Evolutionary conservation across 106 monocot genomes (phyloP), one percentile per base, ranked within the genome.

Genomic region (Apostasia shenzhenica): DNA sequence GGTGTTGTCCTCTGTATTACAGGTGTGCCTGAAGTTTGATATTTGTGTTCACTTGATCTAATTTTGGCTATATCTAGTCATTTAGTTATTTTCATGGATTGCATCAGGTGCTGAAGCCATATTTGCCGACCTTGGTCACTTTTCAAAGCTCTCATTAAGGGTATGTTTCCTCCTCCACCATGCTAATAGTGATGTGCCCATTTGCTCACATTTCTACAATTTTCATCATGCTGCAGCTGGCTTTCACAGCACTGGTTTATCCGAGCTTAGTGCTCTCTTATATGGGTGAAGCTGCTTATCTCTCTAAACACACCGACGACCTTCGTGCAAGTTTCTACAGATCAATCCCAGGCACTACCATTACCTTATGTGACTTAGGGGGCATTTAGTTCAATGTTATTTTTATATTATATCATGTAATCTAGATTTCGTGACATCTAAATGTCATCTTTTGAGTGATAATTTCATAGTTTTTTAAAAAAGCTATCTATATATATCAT

Each of bases 91-190:
- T 41, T 71, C 39, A 37, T 52, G 26, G 2, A 14, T 73, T 73
- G n/a, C 38, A 38, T 57, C 74, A 92, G 93, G 93, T 66, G 79
- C 84, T 56, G 93, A 93, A 70, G 93, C 89, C 8, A 89, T 93
- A 86, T 93, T 93, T 93, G 93, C 89, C 63, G 89, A 93, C 46
- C 86, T 93, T 5, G 93, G 93, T 11, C 93, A 93, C 54, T 89
- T 93, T 60, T 93, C 93, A 42, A 93, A 89, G 62, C 64, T 75
- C 38, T 86, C 93, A 48, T 69, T 93, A 41, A 89, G 89, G 74
- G 93, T 93, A 77, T 69, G 68, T 41, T 75, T 41, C 57, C 52
- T 54, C 71, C 14, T 59, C 9, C 54, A 13, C 45, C 39, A 4
- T 13, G 48, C 12, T 67, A 64, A 57, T 8, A 41, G 67, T 26